Evolutionary conservation across 352 stramenopile species (phyloP).

Genomic region (Phytophthora palmivora): DNA sequence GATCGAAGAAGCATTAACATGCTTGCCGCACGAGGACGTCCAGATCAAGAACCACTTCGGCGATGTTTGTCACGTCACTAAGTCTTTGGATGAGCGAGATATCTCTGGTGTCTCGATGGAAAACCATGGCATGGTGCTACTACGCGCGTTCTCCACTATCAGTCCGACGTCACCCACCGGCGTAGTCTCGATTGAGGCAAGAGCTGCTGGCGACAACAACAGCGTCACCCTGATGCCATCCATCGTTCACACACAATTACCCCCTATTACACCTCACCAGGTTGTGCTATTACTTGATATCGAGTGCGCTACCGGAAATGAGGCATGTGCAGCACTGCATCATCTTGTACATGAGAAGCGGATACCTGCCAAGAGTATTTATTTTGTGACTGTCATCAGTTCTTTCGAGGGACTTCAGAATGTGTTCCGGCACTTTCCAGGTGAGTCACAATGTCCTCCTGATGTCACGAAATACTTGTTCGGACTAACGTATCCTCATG

Average conservation of each 20-base stretch:
- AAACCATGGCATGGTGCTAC: conserved; percentile 33
- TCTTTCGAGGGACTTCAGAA: conserved; percentile 48
- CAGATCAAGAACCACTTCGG: conserved; percentile 35
- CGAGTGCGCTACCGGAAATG: conserved; percentile 50
- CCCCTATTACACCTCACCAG: conserved; percentile 31
- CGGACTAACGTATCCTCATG: conserved; percentile 16
- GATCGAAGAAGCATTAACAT: conserved; percentile 47
- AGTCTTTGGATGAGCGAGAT: conserved; percentile 33
- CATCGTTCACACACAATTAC: conserved; percentile 37
- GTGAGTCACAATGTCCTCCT: conserved; percentile 28
- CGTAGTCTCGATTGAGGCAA: conserved; percentile 25
- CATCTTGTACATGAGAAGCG: conserved; percentile 43
- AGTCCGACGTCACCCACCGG: conserved; percentile 31
- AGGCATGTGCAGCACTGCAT: conserved; percentile 45
- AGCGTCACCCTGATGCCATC: not conserved
- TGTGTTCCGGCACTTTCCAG: conserved; percentile 55
- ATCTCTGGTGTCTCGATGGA: conserved; percentile 39
- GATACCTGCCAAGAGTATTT: conserved; percentile 49
- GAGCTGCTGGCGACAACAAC: conserved; percentile 6
- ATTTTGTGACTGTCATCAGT: conserved; percentile 62
- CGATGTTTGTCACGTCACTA: conserved; percentile 31
- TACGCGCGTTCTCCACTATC: conserved; percentile 36
- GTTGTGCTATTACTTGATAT: conserved; percentile 52
- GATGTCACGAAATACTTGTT: not conserved
- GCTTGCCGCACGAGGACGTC: conserved; percentile 35